Base-by-base conservation (phyloP, 805 yeast species). In the Myxozyma mucilagina region DNA sequence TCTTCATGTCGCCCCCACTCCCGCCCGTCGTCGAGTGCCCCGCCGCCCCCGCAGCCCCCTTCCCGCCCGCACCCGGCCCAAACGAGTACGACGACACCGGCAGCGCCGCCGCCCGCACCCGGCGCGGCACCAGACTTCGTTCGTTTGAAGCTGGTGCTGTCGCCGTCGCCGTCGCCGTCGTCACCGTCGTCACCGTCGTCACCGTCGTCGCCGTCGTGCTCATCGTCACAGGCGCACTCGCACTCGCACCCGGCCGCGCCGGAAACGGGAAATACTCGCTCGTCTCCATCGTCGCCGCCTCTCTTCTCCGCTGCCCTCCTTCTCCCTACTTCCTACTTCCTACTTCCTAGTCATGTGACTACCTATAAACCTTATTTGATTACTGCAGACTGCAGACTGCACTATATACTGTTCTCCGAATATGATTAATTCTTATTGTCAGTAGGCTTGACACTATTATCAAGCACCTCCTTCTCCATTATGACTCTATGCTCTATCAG, bases 191-290 rank as follows among this genome's bases (percentile, higher is more conserved):
- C 49, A n/a, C 14, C 29, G 29, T 24, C 29, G 29, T 24, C 29
- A 4, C 4, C 29, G 29, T 4, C 29, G 29, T 24, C 29, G 29
- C 29, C 29, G 29, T 24, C 29, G 29, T 4, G 4, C n/a, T n/a
- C n/a, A n/a, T n/a, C n/a, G n/a, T n/a, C n/a, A n/a, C n/a, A n/a
- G 47, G 7, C 32, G 47, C 29, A 18, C 32, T 18, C 29, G 8
- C n/a, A 20, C 20, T 48, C 18, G 36, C 31, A 13, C 39, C 41
- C 34, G 66, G 66, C 20, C 66, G 49, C 3, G 58, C n/a, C 44
- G 66, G 66, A 39, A 62, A 62, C 31, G 66, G 66, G 45, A 57
- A 62, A 49, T 57, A 62, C 42, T 58, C 63, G 7, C 56, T 16
- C 54, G 56, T 43, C 24, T 34, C 51, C 38, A 34, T 34, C 34